A percentile compares a stretch with the other conserved stretches of the same genome.
Evolutionary conservation across 2,329 filamentous ascomycete species (phyloP).

Genomic region (Diatrype stigma): DNA sequence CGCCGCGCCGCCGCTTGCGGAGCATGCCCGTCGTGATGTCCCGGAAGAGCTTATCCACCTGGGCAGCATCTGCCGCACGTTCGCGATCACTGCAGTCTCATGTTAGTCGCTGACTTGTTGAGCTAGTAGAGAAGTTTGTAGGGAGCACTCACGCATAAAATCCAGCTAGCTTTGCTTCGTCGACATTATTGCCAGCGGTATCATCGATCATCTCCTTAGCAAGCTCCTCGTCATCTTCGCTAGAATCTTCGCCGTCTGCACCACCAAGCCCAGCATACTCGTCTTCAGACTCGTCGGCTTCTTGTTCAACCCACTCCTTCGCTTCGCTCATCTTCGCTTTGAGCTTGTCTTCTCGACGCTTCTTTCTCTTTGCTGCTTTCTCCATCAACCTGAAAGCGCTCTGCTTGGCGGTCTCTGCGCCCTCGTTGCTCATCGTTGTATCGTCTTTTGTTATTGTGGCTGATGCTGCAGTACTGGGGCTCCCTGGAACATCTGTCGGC

Average conservation of each 20-base stretch:
- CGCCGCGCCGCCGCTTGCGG: constrained; percentile 59
- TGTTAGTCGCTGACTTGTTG: not conserved
- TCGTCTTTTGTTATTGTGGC: constrained; percentile 42
- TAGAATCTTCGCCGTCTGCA: constrained; percentile 79
- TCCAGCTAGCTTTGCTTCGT: constrained; percentile 78
- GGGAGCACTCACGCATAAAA: constrained; percentile 72
- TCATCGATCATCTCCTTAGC: constrained; percentile 91
- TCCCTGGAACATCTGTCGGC: constrained; percentile 37
- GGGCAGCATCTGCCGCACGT: constrained; percentile 75
- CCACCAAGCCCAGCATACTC: constrained; percentile 95
- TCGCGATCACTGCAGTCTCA: constrained; percentile 62
- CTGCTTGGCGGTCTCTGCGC: constrained; percentile 6
- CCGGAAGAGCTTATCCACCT: constrained; percentile 85
- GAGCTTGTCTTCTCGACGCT: constrained; percentile 52
- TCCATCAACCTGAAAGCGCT: constrained; percentile 68
- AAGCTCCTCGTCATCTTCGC: constrained; percentile 64
- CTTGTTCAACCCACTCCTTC: constrained; percentile 82
- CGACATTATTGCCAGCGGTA: constrained; percentile 67
- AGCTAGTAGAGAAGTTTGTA: not conserved
- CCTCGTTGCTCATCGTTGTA: constrained; percentile 15
- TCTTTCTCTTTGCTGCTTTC: constrained; percentile 56
- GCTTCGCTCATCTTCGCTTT: constrained; percentile 85
- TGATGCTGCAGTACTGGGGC: constrained; percentile 25
- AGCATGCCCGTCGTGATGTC: constrained; percentile 88
- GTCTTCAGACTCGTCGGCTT: constrained; percentile 95